These are phyloP conservation scores for Mycena epipterygia DNA, from an alignment of 768 basidiomycete genomes.

Conservation along the genomic window DNA sequence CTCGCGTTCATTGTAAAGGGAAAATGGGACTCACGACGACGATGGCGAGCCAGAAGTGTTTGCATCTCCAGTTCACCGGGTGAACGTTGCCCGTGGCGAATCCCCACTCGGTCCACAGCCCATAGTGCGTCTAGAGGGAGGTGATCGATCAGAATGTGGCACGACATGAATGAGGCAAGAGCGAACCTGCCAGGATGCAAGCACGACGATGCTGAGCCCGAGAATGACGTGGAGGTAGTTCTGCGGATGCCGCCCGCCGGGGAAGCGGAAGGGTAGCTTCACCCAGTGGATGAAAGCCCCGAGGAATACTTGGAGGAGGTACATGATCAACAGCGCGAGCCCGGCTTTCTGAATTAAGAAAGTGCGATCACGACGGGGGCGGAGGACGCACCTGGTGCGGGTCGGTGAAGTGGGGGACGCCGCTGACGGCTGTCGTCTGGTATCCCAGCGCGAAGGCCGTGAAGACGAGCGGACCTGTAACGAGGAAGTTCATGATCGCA, in stretches of 20 bases:
- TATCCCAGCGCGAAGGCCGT: conserved; percentile 48
- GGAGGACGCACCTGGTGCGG: conserved; percentile 45
- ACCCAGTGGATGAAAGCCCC: conserved; percentile 55
- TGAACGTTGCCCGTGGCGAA: conserved; percentile 31
- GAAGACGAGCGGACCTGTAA: conserved; percentile 53
- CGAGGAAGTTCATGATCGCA: conserved; percentile 48
- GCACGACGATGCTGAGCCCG: conserved; percentile 51
- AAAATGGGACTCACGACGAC: conserved; percentile 8
- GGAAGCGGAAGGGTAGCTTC: conserved; percentile 46
- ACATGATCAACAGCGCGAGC: conserved; percentile 52
- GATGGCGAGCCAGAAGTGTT: conserved; percentile 41
- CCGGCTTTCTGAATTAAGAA: conserved; percentile 46
- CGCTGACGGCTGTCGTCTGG: conserved; percentile 30
- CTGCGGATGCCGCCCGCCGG: conserved; percentile 45
- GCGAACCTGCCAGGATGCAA: conserved; percentile 47
- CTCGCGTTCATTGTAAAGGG: background rate
- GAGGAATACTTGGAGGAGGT: conserved; percentile 51
- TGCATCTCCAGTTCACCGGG: conserved; percentile 29
- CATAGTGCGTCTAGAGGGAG: conserved; percentile 37
- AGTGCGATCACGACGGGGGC: background rate
- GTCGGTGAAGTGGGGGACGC: conserved; percentile 41
- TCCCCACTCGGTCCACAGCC: conserved; percentile 47
- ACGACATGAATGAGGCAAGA: too few relatives aligned
- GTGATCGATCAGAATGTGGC: background rate
- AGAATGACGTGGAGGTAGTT: conserved; percentile 45